Evolutionary conservation across 148 eudicot species (phyloP).

Genomic region (Hydrangea macrophylla): DNA sequence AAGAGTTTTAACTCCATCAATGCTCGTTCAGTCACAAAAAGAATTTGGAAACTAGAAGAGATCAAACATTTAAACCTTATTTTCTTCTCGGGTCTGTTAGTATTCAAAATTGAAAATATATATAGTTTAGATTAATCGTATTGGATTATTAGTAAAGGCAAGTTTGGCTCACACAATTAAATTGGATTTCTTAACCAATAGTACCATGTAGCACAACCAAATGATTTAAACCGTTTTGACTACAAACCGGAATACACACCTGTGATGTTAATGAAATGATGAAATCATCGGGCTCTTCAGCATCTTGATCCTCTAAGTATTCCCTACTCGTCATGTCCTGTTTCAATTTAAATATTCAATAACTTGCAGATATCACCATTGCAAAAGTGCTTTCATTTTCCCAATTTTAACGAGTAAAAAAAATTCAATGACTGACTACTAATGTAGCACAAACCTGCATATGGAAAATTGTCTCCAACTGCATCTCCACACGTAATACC

Average conservation of each 20-base stretch:
- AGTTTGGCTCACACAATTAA: neutral
- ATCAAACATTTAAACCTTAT: neutral
- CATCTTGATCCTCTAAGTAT: conserved; percentile 94
- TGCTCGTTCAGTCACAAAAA: neutral
- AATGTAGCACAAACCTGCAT: conserved; percentile 68
- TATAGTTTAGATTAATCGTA: neutral
- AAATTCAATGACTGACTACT: neutral
- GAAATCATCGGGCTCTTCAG: conserved; percentile 99
- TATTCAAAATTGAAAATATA: neutral
- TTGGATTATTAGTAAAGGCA: neutral
- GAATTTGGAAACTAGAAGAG: neutral
- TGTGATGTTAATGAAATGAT: conserved; percentile 86
- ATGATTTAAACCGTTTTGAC: neutral
- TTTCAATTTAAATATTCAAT: conserved; percentile 21
- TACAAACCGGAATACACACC: conserved; percentile 32
- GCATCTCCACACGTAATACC: conserved; percentile 97
- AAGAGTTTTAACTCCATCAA: neutral
- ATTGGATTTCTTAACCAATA: neutral
- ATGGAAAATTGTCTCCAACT: conserved; percentile 85
- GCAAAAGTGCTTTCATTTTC: conserved; percentile 1
- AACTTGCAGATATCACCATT: conserved; percentile 13
- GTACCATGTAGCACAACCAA: neutral
- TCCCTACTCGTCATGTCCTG: conserved; percentile 89
- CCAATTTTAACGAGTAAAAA: neutral
- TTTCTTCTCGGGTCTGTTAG: neutral